Percentiles rank a stretch among this genome's conserved stretches.
phyloP scores from a whole-genome alignment of 148 eudicot genomes.

The Dysphania ambrosioides region DNA sequence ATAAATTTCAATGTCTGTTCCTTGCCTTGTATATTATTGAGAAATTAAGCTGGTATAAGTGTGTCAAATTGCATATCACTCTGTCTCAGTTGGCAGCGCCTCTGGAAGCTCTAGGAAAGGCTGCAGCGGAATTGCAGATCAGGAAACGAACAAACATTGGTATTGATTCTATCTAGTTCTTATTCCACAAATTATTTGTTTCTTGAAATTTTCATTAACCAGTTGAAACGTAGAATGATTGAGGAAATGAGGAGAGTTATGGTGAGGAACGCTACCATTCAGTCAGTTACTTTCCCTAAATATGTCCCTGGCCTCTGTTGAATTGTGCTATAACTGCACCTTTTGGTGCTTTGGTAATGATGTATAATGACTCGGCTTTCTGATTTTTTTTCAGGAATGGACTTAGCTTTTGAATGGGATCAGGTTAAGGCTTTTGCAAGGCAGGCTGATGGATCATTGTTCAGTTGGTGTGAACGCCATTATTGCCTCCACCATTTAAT shows the following conservation, averaged over 20 bases:
- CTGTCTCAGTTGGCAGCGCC: constrained; percentile 78
- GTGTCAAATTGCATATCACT: constrained; percentile 1
- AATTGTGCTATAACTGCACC: background rate
- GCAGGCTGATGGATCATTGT: constrained; percentile 84
- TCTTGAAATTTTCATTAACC: background rate
- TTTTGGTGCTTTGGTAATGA: background rate
- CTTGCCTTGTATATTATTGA: background rate
- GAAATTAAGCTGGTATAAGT: background rate
- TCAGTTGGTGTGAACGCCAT: constrained; percentile 92
- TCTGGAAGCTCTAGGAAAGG: constrained; percentile 62
- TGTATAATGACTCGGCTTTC: constrained; percentile 1
- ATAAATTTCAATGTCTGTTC: background rate
- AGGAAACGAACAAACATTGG: constrained; percentile 74
- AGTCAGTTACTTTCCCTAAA: constrained; percentile 1
- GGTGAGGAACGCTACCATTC: background rate
- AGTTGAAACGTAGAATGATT: background rate
- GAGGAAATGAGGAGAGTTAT: background rate
- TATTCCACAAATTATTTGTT: background rate
- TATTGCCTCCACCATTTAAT: constrained; percentile 69
- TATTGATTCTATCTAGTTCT: constrained; percentile 19
- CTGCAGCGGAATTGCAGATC: constrained; percentile 81
- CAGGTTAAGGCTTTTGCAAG: constrained; percentile 72
- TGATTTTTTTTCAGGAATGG: constrained; percentile 60
- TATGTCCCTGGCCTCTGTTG: background rate
- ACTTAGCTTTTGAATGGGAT: constrained; percentile 77